These are phyloP conservation scores for Mycena latifolia DNA, from an alignment of 768 basidiomycete species.

Conservation along the genomic window DNA sequence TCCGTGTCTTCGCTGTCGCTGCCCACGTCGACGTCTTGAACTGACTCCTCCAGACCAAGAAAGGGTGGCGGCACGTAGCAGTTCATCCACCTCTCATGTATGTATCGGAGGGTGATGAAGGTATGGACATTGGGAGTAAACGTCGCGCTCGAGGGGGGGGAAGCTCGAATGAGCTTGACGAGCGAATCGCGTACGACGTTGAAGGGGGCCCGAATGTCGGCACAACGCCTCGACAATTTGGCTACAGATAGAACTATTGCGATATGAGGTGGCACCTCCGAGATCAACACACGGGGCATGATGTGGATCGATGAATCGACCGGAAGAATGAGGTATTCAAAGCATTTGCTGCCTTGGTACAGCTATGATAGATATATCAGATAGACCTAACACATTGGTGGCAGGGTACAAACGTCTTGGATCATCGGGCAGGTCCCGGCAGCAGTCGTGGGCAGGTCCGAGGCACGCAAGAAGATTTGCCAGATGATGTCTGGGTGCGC, in stretches of 20 bases:
- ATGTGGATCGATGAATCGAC: not conserved
- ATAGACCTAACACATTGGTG: not conserved
- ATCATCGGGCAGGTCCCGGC: not conserved
- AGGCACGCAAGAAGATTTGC: not conserved
- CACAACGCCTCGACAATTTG: conserved; percentile 1
- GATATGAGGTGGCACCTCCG: conserved; percentile 6
- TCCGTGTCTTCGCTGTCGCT: not conserved
- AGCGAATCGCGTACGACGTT: not conserved
- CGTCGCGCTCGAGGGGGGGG: not conserved
- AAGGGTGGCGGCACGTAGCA: conserved; percentile 8
- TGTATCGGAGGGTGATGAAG: not conserved
- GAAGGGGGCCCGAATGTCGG: not conserved
- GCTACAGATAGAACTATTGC: not conserved
- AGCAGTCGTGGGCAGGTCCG: not conserved
- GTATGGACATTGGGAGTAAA: not conserved
- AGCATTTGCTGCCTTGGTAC: conserved; percentile 1
- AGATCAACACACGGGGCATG: not conserved
- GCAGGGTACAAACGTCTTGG: conserved; percentile 3
- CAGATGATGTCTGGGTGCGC: not conserved
- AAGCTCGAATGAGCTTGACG: not conserved
- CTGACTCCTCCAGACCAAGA: conserved; percentile 1
- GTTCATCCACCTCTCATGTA: conserved; percentile 1
- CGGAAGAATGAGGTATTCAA: conserved; percentile 16
- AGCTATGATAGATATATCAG: not conserved
- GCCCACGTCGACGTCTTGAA: too few species aligned